A percentile compares a stretch with the other conserved stretches of the same genome.
Evolutionary conservation across 176 grass and related monocot genomes (phyloP).

Genomic region (Raddia guianensis): DNA sequence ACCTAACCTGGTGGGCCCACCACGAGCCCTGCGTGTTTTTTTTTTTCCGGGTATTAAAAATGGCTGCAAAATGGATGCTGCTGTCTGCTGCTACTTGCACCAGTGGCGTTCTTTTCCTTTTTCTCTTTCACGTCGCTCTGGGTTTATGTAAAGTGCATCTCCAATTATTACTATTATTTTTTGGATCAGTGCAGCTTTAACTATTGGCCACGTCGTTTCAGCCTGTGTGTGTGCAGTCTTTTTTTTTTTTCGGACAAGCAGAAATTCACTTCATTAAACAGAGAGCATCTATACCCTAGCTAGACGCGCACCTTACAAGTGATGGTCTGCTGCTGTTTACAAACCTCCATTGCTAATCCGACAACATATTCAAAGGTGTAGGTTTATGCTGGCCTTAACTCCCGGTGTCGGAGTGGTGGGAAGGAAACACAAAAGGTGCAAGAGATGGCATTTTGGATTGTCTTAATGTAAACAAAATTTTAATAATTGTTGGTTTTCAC

Average conservation of each 20-base stretch:
- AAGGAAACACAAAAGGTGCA: not conserved
- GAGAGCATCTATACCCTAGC: no score
- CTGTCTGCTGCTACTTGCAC: not conserved
- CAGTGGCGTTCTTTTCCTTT: not conserved
- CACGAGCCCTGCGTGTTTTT: no score
- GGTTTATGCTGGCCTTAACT: not conserved
- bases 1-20: constrained; percentile 5
- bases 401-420: not conserved
- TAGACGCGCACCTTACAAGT: no score
- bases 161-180: not conserved
- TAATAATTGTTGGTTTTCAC: not conserved
- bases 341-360: not conserved
- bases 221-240: not conserved
- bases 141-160: no score
- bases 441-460: not conserved
- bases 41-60: no score
- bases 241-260: no score
- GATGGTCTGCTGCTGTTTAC: not conserved
- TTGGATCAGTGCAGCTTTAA: not conserved
- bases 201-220: constrained; percentile 15
- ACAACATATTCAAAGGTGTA: not conserved
- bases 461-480: not conserved
- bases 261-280: no score
- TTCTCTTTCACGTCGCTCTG: not conserved
- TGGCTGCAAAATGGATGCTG: not conserved